Evolutionary conservation across 495 filamentous ascomycete genomes (phyloP).

Genomic region (Articulospora tetracladia): DNA sequence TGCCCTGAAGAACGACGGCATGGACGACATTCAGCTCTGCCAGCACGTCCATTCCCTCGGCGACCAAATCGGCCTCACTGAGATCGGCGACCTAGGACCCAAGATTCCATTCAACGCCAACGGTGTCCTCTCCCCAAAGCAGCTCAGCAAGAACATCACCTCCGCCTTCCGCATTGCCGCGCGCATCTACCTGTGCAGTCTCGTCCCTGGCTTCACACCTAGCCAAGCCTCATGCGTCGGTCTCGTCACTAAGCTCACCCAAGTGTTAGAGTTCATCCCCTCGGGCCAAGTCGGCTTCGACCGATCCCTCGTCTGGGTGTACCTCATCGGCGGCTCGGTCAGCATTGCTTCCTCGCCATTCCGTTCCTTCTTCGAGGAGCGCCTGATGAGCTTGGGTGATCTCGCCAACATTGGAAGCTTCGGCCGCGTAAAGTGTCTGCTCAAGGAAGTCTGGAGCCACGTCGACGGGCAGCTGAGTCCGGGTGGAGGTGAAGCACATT

Average conservation of each 20-base stretch:
- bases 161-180: constrained; percentile 87
- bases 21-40: constrained; percentile 81
- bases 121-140: constrained; percentile 74
- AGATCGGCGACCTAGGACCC: constrained; percentile 43
- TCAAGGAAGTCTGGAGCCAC: constrained; percentile 80
- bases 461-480: constrained; percentile 50
- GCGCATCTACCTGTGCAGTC: constrained; percentile 88
- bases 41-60: constrained; percentile 78
- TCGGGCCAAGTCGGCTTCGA: constrained; percentile 79
- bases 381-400: constrained; percentile 67
- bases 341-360: constrained; percentile 68
- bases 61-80: constrained; percentile 76
- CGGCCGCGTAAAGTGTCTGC: constrained; percentile 72
- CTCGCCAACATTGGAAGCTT: constrained; percentile 78
- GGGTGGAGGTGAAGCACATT: constrained; percentile 44
- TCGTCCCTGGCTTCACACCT: constrained; percentile 83
- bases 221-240: constrained; percentile 63
- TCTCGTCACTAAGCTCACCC: constrained; percentile 69
- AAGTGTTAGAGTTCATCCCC: constrained; percentile 73
- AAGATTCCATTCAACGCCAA: constrained; percentile 56
- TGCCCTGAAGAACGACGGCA: constrained; percentile 74
- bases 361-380: constrained; percentile 68
- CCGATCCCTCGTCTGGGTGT: constrained; percentile 87
- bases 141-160: constrained; percentile 82
- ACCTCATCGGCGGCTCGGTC: constrained; percentile 77